Conservation (phyloP, 2,329 filamentous ascomycete genomes). For the Aspergillus brunneoviolaceus region DNA sequence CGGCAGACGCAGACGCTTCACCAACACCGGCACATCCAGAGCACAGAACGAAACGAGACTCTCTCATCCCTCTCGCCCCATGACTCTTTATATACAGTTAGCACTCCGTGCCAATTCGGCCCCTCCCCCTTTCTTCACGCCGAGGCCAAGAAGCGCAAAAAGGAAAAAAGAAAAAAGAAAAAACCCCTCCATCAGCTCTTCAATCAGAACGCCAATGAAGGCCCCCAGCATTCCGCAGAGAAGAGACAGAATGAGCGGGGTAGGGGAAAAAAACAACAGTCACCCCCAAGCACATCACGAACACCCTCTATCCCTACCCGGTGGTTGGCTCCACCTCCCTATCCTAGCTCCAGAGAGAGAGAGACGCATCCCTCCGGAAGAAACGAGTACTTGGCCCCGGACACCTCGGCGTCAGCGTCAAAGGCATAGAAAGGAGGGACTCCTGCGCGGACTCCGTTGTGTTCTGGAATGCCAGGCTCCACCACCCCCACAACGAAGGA, state of each 20-base stretch:
- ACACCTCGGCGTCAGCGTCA: too few species aligned
- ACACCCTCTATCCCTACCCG: neutral
- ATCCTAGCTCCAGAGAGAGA: neutral
- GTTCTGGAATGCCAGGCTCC: neutral
- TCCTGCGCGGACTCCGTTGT: neutral
- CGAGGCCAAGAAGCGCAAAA: neutral
- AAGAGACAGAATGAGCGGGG: neutral
- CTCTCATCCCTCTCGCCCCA: neutral
- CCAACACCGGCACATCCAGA: too few species aligned
- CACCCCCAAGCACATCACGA: neutral
- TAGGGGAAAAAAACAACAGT: neutral
- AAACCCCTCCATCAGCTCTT: neutral
- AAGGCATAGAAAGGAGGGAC: too few species aligned
- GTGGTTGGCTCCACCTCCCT: neutral
- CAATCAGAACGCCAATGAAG: neutral
- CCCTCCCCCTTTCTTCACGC: neutral
- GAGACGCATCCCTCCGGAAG: neutral
- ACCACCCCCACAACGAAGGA: neutral
- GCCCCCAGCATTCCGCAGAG: too few species aligned
- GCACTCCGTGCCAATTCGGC: neutral
- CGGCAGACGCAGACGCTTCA: neutral
- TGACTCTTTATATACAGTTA: neutral
- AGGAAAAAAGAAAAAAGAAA: neutral
- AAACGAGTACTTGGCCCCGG: too few species aligned
- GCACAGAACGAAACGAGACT: too few species aligned